Evolutionary conservation across 495 filamentous ascomycete species (phyloP).

Genomic region (Hypoxylon trugodes): DNA sequence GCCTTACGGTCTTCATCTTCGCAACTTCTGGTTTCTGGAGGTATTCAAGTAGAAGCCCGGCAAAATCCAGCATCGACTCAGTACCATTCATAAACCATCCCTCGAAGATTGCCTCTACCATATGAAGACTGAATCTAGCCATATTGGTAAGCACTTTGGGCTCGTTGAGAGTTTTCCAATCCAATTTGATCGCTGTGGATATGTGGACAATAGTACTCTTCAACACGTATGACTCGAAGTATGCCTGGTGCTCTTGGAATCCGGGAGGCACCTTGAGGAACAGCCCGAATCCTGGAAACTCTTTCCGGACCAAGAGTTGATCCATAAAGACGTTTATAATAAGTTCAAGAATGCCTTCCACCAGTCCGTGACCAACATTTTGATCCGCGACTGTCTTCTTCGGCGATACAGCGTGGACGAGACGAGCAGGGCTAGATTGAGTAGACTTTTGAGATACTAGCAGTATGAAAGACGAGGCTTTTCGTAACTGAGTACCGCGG

Average conservation of each 20-base stretch:
- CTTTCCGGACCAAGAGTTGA: constrained; percentile 81
- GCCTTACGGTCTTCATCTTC: constrained; percentile 80
- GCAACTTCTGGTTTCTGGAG: constrained; percentile 86
- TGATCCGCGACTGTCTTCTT: constrained; percentile 60
- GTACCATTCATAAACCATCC: constrained; percentile 94
- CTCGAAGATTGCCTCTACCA: constrained; percentile 90
- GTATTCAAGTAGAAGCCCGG: constrained; percentile 85
- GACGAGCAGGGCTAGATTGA: constrained; percentile 65
- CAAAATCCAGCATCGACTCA: constrained; percentile 82
- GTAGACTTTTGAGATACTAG: constrained; percentile 73
- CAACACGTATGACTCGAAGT: constrained; percentile 91
- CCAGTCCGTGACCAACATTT: constrained; percentile 70
- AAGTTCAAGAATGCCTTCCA: constrained; percentile 78
- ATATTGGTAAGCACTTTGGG: constrained; percentile 87
- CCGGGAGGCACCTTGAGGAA: constrained; percentile 91
- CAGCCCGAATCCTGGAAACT: constrained; percentile 88
- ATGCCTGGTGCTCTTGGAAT: constrained; percentile 91
- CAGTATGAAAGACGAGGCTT: constrained; percentile 89
- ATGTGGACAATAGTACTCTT: constrained; percentile 76
- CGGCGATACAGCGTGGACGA: constrained; percentile 69
- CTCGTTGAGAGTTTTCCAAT: constrained; percentile 78
- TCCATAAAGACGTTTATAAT: constrained; percentile 81
- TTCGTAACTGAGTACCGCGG: constrained; percentile 66
- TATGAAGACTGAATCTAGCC: constrained; percentile 76
- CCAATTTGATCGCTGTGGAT: constrained; percentile 70